phyloP scores from a whole-genome alignment of 1,139 yeast species.

The Yamadazyma pseudoaaseri region DNA sequence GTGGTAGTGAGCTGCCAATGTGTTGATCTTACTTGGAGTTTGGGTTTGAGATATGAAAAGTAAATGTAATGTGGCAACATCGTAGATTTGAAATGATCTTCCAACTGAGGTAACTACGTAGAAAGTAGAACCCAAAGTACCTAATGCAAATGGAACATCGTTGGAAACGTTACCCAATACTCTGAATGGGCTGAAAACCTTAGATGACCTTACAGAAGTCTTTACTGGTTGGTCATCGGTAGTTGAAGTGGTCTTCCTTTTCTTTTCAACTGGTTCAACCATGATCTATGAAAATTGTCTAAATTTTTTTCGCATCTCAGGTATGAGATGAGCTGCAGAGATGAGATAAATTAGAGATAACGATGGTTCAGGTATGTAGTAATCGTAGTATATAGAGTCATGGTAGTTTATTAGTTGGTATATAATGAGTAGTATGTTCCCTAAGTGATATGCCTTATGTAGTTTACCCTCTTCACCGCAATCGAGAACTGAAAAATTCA shows the following conservation, averaged over 20 bases:
- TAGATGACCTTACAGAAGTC: constrained; percentile 21
- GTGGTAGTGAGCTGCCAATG: constrained; percentile 80
- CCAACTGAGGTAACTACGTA: constrained; percentile 92
- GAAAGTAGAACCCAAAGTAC: constrained; percentile 84
- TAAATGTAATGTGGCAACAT: constrained; percentile 82
- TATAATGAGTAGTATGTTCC: no score
- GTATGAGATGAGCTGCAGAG: constrained; percentile 10
- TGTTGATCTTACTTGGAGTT: constrained; percentile 66
- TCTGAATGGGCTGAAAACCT: constrained; percentile 46
- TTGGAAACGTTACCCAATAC: constrained; percentile 70
- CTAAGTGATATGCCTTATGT: no score
- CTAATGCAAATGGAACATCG: constrained; percentile 80
- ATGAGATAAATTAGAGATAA: no score
- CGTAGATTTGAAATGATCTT: constrained; percentile 86
- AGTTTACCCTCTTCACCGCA: no score
- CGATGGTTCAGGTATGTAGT: no score
- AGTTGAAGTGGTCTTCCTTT: constrained; percentile 21
- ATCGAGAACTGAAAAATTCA: constrained; percentile 1
- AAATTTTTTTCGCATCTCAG: constrained; percentile 7
- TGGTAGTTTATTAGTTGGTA: no score
- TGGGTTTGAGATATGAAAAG: constrained; percentile 84
- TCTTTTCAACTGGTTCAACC: constrained; percentile 34
- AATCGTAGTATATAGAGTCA: no score
- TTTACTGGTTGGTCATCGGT: background rate
- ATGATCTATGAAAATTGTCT: constrained; percentile 13